Base-by-base conservation (phyloP, 352 stramenopile species). In the Globisporangium uncinulatum region DNA sequence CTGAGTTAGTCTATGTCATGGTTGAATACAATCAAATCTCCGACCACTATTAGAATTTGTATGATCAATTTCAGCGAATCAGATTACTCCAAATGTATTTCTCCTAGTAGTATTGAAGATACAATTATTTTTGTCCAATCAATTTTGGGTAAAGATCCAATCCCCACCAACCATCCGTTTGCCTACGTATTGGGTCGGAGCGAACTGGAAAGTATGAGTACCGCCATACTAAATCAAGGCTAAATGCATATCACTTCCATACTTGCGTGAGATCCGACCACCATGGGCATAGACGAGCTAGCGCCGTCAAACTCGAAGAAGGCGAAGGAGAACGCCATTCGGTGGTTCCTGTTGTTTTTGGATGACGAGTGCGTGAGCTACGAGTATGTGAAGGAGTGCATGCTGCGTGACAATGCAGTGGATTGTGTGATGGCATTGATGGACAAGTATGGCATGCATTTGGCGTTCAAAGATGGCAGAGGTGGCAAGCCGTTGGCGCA, bases 361-460 rank as follows among this genome's bases (percentile, higher is more conserved):
- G 21, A 32, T 20, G 29, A 39, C 0, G 20, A 49, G 21, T 13
- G 29, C 19, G 51, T 39, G 13, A 56, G 34, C 6, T 31, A 11
- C n/a, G 50, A 36, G 34, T 56, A 46, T 17, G 50, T 34, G 34
- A 56, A 44, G 29, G 34, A 56, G 39, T 56, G 50, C 50, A 56
- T 47, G 20, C n/a, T 34, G 24, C 24, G 47, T 41, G 47, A 41
- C 11, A 42, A 29, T 21, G 13, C 20, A 52, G 9, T 20, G 46
- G 14, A 24, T 52, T 0, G 29, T 41, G 6, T 24, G 24, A 8
- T 20, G 41, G 47, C 15, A n/a, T 44, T 44, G 13, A 44, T 17
- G n/a, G n/a, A n/a, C n/a, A 44, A 44, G 39, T 44, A 7, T 44
- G 39, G 78, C 0, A 20, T 44, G 39, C 39, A 44, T 44, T n/a